Evolutionary conservation across 2,329 filamentous ascomycete species (phyloP).

Genomic region (Xylaria polymorpha): DNA sequence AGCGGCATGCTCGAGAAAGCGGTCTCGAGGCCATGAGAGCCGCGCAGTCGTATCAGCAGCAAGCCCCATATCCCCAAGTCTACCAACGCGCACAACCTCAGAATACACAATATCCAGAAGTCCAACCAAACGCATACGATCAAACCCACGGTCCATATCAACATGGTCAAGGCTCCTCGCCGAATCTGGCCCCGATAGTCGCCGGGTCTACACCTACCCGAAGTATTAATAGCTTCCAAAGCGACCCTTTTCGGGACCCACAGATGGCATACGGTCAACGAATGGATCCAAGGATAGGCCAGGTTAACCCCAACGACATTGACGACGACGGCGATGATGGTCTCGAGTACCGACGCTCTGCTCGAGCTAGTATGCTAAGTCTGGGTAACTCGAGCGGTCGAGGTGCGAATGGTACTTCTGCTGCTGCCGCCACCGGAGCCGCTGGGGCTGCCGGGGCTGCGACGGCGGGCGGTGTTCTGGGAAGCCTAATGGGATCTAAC

Average conservation of each 20-base stretch:
- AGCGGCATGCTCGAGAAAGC: slow-evolving; percentile 72
- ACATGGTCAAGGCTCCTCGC: slow-evolving; percentile 55
- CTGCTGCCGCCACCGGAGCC: slow-evolving; percentile 58
- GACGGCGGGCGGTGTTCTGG: slow-evolving; percentile 58
- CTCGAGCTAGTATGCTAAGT: slow-evolving; percentile 70
- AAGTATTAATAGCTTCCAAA: slow-evolving; percentile 65
- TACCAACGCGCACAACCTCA: slow-evolving; percentile 39
- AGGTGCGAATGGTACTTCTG: slow-evolving; percentile 58
- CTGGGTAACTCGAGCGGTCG: slow-evolving; percentile 61
- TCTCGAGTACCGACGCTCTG: slow-evolving; percentile 65
- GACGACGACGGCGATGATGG: slow-evolving; percentile 91
- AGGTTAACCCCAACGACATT: slow-evolving; percentile 82
- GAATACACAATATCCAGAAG: slow-evolving; percentile 39
- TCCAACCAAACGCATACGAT: slow-evolving; percentile 40
- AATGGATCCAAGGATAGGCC: slow-evolving; percentile 64
- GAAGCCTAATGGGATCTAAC: slow-evolving; percentile 53
- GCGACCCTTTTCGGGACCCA: slow-evolving; percentile 73
- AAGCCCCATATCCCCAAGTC: slow-evolving; percentile 38
- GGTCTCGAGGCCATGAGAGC: slow-evolving; percentile 70
- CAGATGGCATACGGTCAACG: slow-evolving; percentile 59
- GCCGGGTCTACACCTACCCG: slow-evolving; percentile 60
- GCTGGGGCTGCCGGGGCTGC: slow-evolving; percentile 62
- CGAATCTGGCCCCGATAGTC: slow-evolving; percentile 55
- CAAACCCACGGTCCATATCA: slow-evolving; percentile 45
- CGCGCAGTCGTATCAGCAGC: slow-evolving; percentile 44